Evolutionary conservation across 805 yeast genomes (phyloP), one percentile per base, ranked within the genome.

Genomic region (Yarrowia sp.): DNA sequence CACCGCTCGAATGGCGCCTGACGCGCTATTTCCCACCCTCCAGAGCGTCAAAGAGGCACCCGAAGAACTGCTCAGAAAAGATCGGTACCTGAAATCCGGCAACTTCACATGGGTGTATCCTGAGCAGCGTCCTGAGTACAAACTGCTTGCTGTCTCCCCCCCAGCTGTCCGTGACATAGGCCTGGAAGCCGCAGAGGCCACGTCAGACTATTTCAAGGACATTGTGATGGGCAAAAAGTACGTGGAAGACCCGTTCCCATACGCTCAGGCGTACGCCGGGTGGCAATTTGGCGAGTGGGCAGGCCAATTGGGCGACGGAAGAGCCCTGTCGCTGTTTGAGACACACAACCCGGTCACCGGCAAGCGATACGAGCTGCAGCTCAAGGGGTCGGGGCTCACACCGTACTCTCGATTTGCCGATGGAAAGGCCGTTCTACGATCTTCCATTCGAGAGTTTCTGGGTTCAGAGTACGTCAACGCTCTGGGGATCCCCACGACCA

Each of bases 231-330:
- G 98, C 1, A 80, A 85, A 48, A 73, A 78, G n/a, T 72, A 84
- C 1, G 73, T 78, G 45, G 79, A 80, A 16, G 81, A 82, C 41
- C 83, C 89, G 0, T 86, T 86, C 72, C 98, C 99, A 0, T 94
- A 90, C 78, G 86, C 97, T 12, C 93, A 90, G 77, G 91, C 94
- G 0, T 94, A 94, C 77, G 97, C 98, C 1, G 99, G 99, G 0
- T 92, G 89, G 83, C 99, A 94, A 75, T 94, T 95, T 81, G 98
- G 99, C 2, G 86, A 86, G 72, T 94, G 94, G 86, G 98, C 98
- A 0, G 98, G 98, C 1, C 99, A 95, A 77, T 80, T 94, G 71
- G 99, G 99, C 8, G 99, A 94, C 77, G 99, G 99, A 0, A 81
- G 99, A 70, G 97, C 92, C 1, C 84, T 88, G 8, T 91, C 90